Evolutionary conservation across 768 basidiomycete species (phyloP), one percentile per base, ranked within the genome.

Genomic region (Dioszegia hungarica): DNA sequence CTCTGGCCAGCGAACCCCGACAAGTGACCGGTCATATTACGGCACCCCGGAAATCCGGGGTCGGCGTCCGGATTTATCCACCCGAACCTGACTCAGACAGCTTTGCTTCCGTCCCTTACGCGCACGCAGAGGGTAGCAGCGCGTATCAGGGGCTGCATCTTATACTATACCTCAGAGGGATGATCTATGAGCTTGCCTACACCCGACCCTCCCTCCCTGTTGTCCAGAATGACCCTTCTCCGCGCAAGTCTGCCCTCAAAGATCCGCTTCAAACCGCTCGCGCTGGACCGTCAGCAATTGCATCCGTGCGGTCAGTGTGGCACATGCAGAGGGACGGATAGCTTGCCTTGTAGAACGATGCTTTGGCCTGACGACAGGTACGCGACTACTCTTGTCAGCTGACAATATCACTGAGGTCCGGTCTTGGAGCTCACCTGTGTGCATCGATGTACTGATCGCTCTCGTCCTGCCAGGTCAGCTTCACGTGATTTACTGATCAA

Each of bases 391-490:
- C 24, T 20, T 19, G 25, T 49, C 17, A 43, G 41, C 25, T 19
- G n/a, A n/a, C n/a, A n/a, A n/a, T n/a, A 27, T 25, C 17, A 2
- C 17, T 44, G 14, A 5, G 24, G 6, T 2, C 25, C n/a, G 19
- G 38, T 17, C 24, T 33, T 2, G 9, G 12, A 33, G n/a, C 62
- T 55, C 40, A 67, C 68, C 68, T 71, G 37, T 67, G 67, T 12
- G 64, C 65, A 33, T 72, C 70, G 20, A 72, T 41, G 43, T 69
- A 72, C 31, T 67, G 62, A 53, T 72, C 70, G 12, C 64, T 68
- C 55, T 72, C 70, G 45, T 72, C 70, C 69, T 71, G 43, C 11
- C 24, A 11, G 39, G 27, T 56, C 27, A 33, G 14, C 36, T 38
- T 5, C 20, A 25, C 15, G 36, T 56, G 25, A 2, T 33, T 14